These are phyloP conservation scores for Sphaceloma murrayae DNA, from an alignment of 2,329 filamentous ascomycete genomes.

Conservation along the genomic window DNA sequence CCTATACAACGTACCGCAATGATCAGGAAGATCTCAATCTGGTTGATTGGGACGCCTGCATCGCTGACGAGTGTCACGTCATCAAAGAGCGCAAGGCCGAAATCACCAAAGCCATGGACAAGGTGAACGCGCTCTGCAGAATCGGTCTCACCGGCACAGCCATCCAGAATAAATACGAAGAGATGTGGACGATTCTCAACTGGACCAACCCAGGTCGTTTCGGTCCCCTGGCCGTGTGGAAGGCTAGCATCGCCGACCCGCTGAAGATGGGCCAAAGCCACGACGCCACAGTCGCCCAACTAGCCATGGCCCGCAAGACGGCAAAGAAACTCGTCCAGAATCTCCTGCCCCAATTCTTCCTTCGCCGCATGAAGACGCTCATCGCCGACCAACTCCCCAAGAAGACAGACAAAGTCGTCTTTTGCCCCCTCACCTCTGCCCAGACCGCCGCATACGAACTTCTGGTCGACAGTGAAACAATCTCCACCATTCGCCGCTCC, in stretches of 20 bases:
- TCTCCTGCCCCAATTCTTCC: conserved; percentile 78
- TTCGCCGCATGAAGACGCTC: conserved; percentile 83
- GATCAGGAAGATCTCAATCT: conserved; percentile 71
- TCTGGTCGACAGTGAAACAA: conserved; percentile 62
- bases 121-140: conserved; percentile 81
- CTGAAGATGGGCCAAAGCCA: conserved; percentile 85
- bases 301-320: conserved; percentile 70
- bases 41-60: conserved; percentile 83
- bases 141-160: conserved; percentile 92
- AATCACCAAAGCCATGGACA: conserved; percentile 76
- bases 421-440: conserved; percentile 76
- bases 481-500: conserved; percentile 58
- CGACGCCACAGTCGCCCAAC: conserved; percentile 72
- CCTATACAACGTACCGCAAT: conserved; percentile 76
- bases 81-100: conserved; percentile 73
- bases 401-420: conserved; percentile 89
- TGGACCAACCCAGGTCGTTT: conserved; percentile 83
- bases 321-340: conserved; percentile 79
- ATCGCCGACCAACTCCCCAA: conserved; percentile 89
- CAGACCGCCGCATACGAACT: conserved; percentile 77
- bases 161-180: conserved; percentile 96
- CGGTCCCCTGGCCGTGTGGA: conserved; percentile 65
- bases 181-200: conserved; percentile 90
- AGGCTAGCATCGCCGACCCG: conserved; percentile 63
- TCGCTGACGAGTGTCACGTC: conserved; percentile 87